phyloP scores from a whole-genome alignment of 345 rosid species.

The Lepidium sativum region DNA sequence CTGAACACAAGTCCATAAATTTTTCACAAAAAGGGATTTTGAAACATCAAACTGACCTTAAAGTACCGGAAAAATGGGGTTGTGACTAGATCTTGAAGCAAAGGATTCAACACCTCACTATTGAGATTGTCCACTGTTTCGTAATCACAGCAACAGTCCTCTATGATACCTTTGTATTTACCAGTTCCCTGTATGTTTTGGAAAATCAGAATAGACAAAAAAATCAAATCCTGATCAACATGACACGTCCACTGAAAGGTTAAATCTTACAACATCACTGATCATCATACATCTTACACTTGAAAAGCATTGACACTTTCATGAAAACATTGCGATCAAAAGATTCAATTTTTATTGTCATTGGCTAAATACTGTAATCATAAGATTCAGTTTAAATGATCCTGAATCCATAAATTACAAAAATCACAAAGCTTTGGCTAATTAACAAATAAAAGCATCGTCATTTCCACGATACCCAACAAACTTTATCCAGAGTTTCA shows the following conservation, averaged over 20 bases:
- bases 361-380: not conserved
- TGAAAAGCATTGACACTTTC: not conserved
- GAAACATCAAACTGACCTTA: conserved; percentile 47
- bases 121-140: conserved; percentile 81
- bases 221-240: not conserved
- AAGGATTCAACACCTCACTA: conserved; percentile 64
- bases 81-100: conserved; percentile 70
- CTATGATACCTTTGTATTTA: conserved; percentile 62
- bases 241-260: not conserved
- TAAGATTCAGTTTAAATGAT: not conserved
- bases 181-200: conserved; percentile 30
- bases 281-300: not conserved
- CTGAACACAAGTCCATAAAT: not conserved
- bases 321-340: conserved; percentile 11
- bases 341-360: not conserved
- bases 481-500: not conserved
- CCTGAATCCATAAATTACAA: not conserved
- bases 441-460: not conserved
- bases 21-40: not conserved
- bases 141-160: conserved; percentile 92
- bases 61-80: conserved; percentile 87
- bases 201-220: not conserved
- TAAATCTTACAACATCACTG: not conserved
- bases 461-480: not conserved
- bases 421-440: not conserved